These are phyloP conservation scores for Xylariales sp. DNA, from an alignment of 2,329 filamentous ascomycete genomes.

Conservation along the genomic window DNA sequence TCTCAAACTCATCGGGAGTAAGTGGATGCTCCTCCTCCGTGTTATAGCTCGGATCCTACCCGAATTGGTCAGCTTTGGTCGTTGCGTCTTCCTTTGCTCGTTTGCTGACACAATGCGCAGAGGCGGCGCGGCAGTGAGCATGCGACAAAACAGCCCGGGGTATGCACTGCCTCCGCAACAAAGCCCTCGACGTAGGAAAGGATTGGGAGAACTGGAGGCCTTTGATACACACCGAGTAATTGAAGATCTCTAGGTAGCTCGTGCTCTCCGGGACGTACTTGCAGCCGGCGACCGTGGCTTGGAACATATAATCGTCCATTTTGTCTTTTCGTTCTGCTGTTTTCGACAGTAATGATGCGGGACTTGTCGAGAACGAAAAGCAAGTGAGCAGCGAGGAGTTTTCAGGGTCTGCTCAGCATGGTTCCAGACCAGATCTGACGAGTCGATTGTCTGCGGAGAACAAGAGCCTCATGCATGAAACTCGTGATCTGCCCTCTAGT, in stretches of 20 bases:
- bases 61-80: not conserved
- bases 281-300: conserved; percentile 42
- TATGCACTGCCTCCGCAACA: not conserved
- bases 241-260: conserved; percentile 54
- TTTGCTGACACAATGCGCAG: not conserved
- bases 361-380: not conserved
- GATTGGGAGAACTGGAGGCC: not conserved
- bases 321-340: no score
- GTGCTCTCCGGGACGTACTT: conserved; percentile 46
- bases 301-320: conserved; percentile 59
- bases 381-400: not conserved
- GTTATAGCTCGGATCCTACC: conserved; percentile 46
- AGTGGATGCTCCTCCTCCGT: conserved; percentile 47
- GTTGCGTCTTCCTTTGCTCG: not conserved
- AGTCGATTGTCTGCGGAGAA: no score
- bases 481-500: no score
- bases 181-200: no score
- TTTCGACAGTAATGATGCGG: no score
- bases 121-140: not conserved
- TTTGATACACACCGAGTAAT: conserved; percentile 46
- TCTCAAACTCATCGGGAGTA: conserved; percentile 51
- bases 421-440: no score
- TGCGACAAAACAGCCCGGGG: not conserved
- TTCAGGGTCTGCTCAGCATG: no score
- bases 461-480: no score